These are phyloP conservation scores for Isabelozyma heimii DNA, from an alignment of 805 yeast genomes.

Conservation along the genomic window DNA sequence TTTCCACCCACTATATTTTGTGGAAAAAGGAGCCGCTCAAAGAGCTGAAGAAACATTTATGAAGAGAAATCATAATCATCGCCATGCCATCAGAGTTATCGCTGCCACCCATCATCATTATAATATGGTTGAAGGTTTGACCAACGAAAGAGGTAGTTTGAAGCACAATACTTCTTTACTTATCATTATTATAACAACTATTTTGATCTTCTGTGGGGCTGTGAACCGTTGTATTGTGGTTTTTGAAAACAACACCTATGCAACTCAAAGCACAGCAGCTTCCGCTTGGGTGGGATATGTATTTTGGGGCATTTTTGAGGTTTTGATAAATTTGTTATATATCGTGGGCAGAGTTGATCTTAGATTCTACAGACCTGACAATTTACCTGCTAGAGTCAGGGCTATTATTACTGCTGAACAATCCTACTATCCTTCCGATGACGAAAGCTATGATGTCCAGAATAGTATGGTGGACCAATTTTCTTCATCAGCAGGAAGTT, in stretches of 20 bases:
- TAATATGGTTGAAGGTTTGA: slow-evolving; percentile 37
- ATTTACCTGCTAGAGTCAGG: slow-evolving; percentile 38
- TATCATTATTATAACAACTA: slow-evolving; percentile 46
- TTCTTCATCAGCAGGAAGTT: neutral
- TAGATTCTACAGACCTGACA: slow-evolving; percentile 78
- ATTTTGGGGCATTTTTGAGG: slow-evolving; percentile 68
- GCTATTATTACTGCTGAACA: slow-evolving; percentile 43
- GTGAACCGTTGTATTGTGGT: slow-evolving; percentile 39
- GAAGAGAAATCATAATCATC: slow-evolving; percentile 46
- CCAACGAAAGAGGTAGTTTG: slow-evolving; percentile 41
- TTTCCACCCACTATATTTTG: slow-evolving; percentile 58
- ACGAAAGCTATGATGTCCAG: neutral
- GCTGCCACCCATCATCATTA: slow-evolving; percentile 50
- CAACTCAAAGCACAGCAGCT: slow-evolving; percentile 19
- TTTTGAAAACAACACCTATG: slow-evolving; percentile 15
- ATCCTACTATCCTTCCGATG: slow-evolving; percentile 28
- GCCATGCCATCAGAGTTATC: slow-evolving; percentile 57
- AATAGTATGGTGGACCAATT: neutral
- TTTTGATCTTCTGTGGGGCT: slow-evolving; percentile 50
- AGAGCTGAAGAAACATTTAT: slow-evolving; percentile 47
- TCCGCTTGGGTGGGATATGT: slow-evolving; percentile 62
- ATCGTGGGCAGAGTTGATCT: slow-evolving; percentile 67
- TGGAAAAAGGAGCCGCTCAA: slow-evolving; percentile 50
- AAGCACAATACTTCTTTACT: slow-evolving; percentile 53
- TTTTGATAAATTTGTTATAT: slow-evolving; percentile 53